phyloP scores from a whole-genome alignment of 2,329 filamentous ascomycete genomes.

The Penicillium palitans region DNA sequence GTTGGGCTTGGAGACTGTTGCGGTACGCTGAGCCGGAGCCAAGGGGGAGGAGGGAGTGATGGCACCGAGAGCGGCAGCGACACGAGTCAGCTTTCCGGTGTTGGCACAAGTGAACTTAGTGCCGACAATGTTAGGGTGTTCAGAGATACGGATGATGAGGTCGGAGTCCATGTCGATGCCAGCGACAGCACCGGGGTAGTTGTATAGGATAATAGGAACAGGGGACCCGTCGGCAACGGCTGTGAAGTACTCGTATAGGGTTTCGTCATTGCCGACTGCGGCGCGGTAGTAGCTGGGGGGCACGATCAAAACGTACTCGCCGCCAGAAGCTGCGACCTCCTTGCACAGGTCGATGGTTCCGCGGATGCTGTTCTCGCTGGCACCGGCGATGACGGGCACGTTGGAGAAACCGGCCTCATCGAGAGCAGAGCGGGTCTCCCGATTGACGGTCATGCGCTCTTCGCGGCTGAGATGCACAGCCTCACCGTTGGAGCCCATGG shows the following conservation, averaged over 20 bases:
- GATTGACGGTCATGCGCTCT: conserved; percentile 74
- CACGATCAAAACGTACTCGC: conserved; percentile 76
- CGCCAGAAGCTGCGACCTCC: conserved; percentile 66
- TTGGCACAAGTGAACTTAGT: conserved; percentile 93
- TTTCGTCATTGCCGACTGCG: conserved; percentile 68
- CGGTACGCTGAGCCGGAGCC: conserved; percentile 26
- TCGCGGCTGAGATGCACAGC: conserved; percentile 78
- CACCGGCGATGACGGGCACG: conserved; percentile 79
- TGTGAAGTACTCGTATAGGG: conserved; percentile 71
- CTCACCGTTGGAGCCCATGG: conserved; percentile 89
- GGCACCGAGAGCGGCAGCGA: conserved; percentile 70
- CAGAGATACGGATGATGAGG: conserved; percentile 73
- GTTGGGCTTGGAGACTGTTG: conserved; percentile 30
- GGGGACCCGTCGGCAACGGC: conserved; percentile 74
- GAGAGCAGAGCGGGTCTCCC: conserved; percentile 76
- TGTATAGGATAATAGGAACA: conserved; percentile 81
- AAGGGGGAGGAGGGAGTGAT: conserved; percentile 58
- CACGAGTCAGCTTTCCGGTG: conserved; percentile 83
- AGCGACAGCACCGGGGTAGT: conserved; percentile 83
- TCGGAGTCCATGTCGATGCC: conserved; percentile 91
- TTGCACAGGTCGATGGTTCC: conserved; percentile 75
- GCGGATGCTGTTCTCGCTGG: conserved; percentile 76
- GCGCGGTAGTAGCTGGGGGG: conserved; percentile 81
- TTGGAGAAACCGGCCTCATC: conserved; percentile 74
- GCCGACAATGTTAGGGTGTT: conserved; percentile 80